phyloP scores from a whole-genome alignment of 768 basidiomycete species.

The Dacryopinax spathularia region DNA sequence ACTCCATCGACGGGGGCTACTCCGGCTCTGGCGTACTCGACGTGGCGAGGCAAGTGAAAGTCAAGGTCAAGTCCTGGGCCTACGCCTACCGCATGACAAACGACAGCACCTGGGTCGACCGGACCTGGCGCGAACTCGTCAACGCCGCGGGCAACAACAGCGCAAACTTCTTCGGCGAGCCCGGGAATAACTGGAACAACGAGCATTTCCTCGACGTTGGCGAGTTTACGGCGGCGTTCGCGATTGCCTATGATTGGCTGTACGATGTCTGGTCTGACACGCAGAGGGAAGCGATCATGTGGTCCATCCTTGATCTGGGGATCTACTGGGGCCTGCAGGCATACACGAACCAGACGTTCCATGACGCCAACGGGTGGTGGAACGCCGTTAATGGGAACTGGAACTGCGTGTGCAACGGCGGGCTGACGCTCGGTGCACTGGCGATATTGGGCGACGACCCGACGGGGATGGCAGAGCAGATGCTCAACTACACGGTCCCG shows the following conservation, averaged over 20 bases:
- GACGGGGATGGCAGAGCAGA: constrained; percentile 49
- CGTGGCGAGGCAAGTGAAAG: constrained; percentile 74
- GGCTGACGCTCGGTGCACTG: constrained; percentile 75
- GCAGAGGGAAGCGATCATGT: constrained; percentile 55
- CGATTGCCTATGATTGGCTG: constrained; percentile 91
- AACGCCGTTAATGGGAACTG: constrained; percentile 69
- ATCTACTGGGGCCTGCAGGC: constrained; percentile 49
- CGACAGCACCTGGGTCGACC: constrained; percentile 81
- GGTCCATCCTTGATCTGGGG: constrained; percentile 63
- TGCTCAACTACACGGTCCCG: constrained; percentile 53
- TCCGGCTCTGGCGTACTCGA: constrained; percentile 75
- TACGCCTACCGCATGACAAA: constrained; percentile 87
- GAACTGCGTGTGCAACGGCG: constrained; percentile 89
- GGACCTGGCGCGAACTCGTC: constrained; percentile 70
- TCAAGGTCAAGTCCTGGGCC: constrained; percentile 79
- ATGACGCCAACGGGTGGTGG: constrained; percentile 60
- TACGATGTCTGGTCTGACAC: constrained; percentile 66
- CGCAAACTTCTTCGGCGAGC: constrained; percentile 44
- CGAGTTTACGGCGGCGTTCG: constrained; percentile 82
- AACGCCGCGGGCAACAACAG: constrained; percentile 63
- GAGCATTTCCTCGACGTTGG: constrained; percentile 82
- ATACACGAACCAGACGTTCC: constrained; percentile 28
- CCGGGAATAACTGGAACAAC: constrained; percentile 65
- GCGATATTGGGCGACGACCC: constrained; percentile 78
- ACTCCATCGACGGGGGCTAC: constrained; percentile 56